These are phyloP conservation scores for Mycena filopes DNA, from an alignment of 768 basidiomycete species.

Conservation along the genomic window DNA sequence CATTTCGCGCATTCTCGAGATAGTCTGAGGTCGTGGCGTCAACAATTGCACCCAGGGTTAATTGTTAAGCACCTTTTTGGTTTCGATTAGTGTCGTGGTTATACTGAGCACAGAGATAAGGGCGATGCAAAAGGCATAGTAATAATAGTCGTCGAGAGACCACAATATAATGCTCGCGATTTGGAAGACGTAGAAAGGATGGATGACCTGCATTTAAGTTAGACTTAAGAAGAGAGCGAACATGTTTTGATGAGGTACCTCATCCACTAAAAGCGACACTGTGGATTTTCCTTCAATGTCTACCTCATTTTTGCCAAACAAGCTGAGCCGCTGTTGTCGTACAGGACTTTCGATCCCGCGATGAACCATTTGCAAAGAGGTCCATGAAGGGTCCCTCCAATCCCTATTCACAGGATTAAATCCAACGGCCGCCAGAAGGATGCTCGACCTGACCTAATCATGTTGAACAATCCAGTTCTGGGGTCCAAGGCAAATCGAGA, in stretches of 20 bases:
- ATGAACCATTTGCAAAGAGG: conserved; percentile 67
- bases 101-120: conserved; percentile 90
- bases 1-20: conserved; percentile 95
- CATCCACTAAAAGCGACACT: conserved; percentile 82
- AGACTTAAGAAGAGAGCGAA: no score
- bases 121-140: conserved; percentile 97
- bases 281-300: conserved; percentile 92
- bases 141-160: conserved; percentile 95
- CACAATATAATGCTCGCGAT: conserved; percentile 94
- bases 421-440: conserved; percentile 12
- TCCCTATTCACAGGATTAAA: conserved; percentile 60
- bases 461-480: conserved; percentile 80
- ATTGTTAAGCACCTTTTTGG: conserved; percentile 74
- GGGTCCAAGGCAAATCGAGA: conserved; percentile 91
- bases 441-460: conserved; percentile 83
- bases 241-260: conserved; percentile 59
- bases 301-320: conserved; percentile 90
- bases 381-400: conserved; percentile 89
- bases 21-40: conserved; percentile 66
- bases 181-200: conserved; percentile 99
- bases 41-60: conserved; percentile 20
- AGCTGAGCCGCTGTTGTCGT: conserved; percentile 69
- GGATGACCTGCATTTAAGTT: conserved; percentile 72
- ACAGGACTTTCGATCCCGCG: conserved; percentile 66
- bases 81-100: conserved; percentile 88